These are phyloP conservation scores for Podila epicladia DNA, from an alignment of 192 early-diverging fungal genomes.

Conservation along the genomic window DNA sequence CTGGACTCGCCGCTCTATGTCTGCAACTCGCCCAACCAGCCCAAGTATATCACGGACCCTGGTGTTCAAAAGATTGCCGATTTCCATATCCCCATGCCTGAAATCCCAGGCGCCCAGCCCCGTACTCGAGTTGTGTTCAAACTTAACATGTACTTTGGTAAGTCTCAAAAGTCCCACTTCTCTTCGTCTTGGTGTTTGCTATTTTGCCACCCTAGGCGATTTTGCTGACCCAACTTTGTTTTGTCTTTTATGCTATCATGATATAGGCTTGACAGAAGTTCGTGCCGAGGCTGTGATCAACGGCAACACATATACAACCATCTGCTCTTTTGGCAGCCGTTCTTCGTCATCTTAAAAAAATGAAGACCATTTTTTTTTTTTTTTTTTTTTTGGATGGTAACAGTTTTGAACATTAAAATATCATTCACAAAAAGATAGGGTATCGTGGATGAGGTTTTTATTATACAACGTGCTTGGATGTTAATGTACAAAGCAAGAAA, in stretches of 20 bases:
- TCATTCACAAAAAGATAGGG: too few species aligned
- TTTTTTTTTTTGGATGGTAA: too few species aligned
- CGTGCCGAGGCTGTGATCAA: slow-evolving; percentile 60
- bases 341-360: too few species aligned
- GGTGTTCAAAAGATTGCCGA: slow-evolving; percentile 56
- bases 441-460: neutral
- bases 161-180: neutral
- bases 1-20: slow-evolving; percentile 45
- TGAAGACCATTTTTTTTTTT: neutral
- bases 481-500: too few species aligned
- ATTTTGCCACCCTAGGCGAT: neutral
- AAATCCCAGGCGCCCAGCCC: slow-evolving; percentile 39
- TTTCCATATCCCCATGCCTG: slow-evolving; percentile 56
- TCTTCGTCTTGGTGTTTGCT: neutral
- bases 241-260: neutral
- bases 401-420: too few species aligned
- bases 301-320: slow-evolving; percentile 55
- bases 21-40: slow-evolving; percentile 46
- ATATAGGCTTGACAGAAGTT: slow-evolving; percentile 58
- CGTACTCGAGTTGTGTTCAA: slow-evolving; percentile 55
- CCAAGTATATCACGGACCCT: slow-evolving; percentile 54
- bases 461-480: too few species aligned
- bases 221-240: neutral
- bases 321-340: slow-evolving; percentile 55
- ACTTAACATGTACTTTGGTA: slow-evolving; percentile 49